Evolutionary conservation across 345 rosid species (phyloP), one percentile per base, ranked within the genome.

Genomic region (Camelina neglecta): DNA sequence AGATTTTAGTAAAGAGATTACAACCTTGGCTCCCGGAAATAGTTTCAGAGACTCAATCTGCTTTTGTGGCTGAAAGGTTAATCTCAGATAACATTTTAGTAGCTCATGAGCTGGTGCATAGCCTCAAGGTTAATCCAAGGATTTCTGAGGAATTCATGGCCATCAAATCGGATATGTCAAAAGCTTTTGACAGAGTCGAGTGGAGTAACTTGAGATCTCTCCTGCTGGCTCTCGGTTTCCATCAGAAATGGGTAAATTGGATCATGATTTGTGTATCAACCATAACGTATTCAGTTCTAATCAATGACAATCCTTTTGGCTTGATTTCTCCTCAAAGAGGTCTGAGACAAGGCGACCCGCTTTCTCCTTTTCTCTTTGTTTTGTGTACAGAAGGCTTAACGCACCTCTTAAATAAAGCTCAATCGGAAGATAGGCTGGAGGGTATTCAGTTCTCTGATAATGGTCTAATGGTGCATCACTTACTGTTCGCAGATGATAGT

Each of bases 171-270:
- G 16, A 44, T 1, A 44, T 44, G 16, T 44, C 49, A 0, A 44
- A 44, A 15, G 49, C 16, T 0, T 44, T 4, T 44, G 49, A 44
- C 2, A 12, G 16, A 12, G 7, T 44, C 0, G 49, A 44, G 5
- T 44, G 49, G 16, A 13, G 16, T 0, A 13, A 44, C 7, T 2
- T 44, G 0, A 12, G 16, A 44, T 1, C 7, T 44, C 0, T 44
- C 0, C 4, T 44, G 0, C 0, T 0, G 1, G 51, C 51, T 0
- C 0, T 47, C 1, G 51, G 51, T 1, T 47, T 47, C 5, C 20
- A 47, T 0, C 1, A 0, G 0, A 15, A 5, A 47, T n/a, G 51
- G 51, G 2, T 47, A 1, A 0, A 5, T 0, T 47, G 51, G 20
- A 6, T 47, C 1, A 47, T 47, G 51, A 2, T 6, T 5, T 47